Evolutionary conservation across 2,329 filamentous ascomycete species (phyloP).

Genomic region (Shiraia bambusicola): DNA sequence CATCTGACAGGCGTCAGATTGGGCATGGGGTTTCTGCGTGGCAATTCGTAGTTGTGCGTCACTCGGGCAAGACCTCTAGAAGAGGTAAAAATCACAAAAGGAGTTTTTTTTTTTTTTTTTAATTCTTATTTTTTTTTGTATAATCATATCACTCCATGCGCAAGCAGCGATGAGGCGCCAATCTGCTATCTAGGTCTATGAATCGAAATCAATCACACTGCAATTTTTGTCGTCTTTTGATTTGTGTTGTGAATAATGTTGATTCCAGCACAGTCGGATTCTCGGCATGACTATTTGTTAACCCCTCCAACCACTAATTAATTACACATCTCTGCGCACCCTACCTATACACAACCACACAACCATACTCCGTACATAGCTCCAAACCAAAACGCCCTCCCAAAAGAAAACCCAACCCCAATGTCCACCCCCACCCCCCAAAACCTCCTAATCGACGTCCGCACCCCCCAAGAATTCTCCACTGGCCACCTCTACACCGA

Average conservation of each 20-base stretch:
- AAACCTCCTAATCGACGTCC: slow-evolving; percentile 40
- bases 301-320: slow-evolving; percentile 2
- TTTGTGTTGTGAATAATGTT: too few species aligned
- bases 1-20: slow-evolving; percentile 6
- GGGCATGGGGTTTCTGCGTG: slow-evolving; percentile 6
- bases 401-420: neutral
- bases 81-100: slow-evolving; percentile 5
- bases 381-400: neutral
- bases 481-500: slow-evolving; percentile 32
- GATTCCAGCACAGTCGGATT: neutral
- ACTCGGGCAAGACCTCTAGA: slow-evolving; percentile 10
- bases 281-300: neutral
- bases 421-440: slow-evolving; percentile 4
- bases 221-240: neutral
- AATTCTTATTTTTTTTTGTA: too few species aligned
- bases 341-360: neutral
- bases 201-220: slow-evolving; percentile 9
- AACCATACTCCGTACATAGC: neutral
- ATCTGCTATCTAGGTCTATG: slow-evolving; percentile 5
- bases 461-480: slow-evolving; percentile 39
- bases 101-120: slow-evolving; percentile 16
- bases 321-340: too few species aligned
- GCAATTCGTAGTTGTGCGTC: slow-evolving; percentile 6
- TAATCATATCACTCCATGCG: slow-evolving; percentile 13
- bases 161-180: slow-evolving; percentile 4